A percentile compares a stretch with the other conserved stretches of the same genome.
Evolutionary conservation across 2,329 filamentous ascomycete genomes (phyloP).

Genomic region (Fusarium lyarnte): DNA sequence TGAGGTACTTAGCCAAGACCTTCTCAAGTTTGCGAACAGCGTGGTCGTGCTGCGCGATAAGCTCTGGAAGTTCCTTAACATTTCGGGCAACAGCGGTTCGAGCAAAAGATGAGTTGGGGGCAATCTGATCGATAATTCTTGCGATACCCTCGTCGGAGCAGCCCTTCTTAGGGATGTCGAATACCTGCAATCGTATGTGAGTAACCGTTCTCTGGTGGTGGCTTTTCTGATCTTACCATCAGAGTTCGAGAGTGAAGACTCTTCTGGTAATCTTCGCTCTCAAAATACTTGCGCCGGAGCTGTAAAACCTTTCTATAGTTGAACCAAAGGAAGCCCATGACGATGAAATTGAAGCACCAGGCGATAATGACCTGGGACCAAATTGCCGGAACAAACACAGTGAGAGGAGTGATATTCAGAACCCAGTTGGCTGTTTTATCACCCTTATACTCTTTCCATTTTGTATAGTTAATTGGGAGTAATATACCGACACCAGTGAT

Average conservation of each 20-base stretch:
- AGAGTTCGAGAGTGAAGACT: constrained; percentile 81
- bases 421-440: constrained; percentile 56
- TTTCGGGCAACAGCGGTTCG: constrained; percentile 88
- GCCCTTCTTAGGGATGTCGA: constrained; percentile 81
- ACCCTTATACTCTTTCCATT: constrained; percentile 45
- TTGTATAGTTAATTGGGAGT: constrained; percentile 79
- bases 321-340: constrained; percentile 86
- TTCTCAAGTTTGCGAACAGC: constrained; percentile 84
- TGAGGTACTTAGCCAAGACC: constrained; percentile 88
- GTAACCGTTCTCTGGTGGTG: neutral
- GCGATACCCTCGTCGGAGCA: constrained; percentile 88
- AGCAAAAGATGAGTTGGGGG: constrained; percentile 80
- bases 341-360: constrained; percentile 76
- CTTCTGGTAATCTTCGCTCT: constrained; percentile 86
- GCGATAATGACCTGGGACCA: constrained; percentile 70
- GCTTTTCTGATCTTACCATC: constrained; percentile 60
- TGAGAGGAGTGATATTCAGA: constrained; percentile 67
- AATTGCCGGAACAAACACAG: constrained; percentile 61
- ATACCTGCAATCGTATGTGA: constrained; percentile 66
- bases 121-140: constrained; percentile 81
- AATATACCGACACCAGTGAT: constrained; percentile 80
- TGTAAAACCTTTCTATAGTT: constrained; percentile 81
- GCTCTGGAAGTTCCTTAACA: constrained; percentile 85
- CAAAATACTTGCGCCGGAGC: constrained; percentile 81
- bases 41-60: constrained; percentile 86